Conservation (phyloP, 2,329 filamentous ascomycete genomes). For the Massarina eburnea region DNA sequence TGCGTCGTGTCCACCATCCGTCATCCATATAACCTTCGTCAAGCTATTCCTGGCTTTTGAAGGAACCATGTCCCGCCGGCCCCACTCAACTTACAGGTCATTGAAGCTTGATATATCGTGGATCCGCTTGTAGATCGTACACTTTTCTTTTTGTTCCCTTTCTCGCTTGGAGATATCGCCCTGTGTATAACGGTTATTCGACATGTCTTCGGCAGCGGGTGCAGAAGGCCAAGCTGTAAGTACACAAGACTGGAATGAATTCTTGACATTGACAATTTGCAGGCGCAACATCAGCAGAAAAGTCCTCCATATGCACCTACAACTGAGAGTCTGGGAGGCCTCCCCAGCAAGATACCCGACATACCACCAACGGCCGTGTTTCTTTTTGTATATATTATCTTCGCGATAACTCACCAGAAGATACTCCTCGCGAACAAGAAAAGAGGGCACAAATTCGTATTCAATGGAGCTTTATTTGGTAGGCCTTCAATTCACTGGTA, state of each 20-base stretch:
- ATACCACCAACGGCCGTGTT: conserved; percentile 46
- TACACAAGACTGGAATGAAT: neutral
- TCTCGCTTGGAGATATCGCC: conserved; percentile 1
- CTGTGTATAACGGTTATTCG: conserved; percentile 1
- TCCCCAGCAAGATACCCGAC: conserved; percentile 39
- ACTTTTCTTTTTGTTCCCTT: conserved; percentile 6
- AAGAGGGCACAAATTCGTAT: conserved; percentile 47
- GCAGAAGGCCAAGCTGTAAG: conserved; percentile 14
- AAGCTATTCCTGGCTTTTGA: conserved; percentile 12
- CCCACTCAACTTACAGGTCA: conserved; percentile 15
- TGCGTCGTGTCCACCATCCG: conserved; percentile 17
- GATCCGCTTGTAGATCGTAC: conserved; percentile 4
- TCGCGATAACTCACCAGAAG: conserved; percentile 44
- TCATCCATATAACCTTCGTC: conserved; percentile 25
- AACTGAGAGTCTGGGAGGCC: conserved; percentile 30
- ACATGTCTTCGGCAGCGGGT: conserved; percentile 15
- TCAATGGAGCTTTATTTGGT: conserved; percentile 47
- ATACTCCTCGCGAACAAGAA: conserved; percentile 45
- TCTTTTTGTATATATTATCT: conserved; percentile 44
- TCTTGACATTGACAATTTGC: conserved; percentile 9
- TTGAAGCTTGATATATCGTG: conserved; percentile 24
- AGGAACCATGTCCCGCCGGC: conserved; percentile 5
- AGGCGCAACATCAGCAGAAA: conserved; percentile 12
- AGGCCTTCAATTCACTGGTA: conserved; percentile 7
- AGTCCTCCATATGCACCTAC: conserved; percentile 35